Percentiles rank a stretch among this genome's conserved stretches.
phyloP scores from a whole-genome alignment of 2,329 filamentous ascomycete species.

The Neofusicoccum ribis region DNA sequence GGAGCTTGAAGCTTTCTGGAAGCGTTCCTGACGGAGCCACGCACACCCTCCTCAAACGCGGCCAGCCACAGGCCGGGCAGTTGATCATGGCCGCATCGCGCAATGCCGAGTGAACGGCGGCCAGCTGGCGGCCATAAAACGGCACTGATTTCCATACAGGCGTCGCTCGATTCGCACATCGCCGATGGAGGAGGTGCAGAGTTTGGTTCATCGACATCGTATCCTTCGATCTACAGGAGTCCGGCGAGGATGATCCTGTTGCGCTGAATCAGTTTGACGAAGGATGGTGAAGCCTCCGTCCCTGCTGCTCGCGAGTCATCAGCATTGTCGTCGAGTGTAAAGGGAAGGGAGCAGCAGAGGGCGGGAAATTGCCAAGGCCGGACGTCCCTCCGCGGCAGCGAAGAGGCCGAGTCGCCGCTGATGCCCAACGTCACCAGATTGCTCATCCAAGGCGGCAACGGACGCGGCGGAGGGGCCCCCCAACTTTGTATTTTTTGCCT shows the following conservation, averaged over 20 bases:
- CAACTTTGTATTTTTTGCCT: not conserved
- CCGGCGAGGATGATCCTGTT: slow-evolving; percentile 6
- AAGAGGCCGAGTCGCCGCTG: not conserved
- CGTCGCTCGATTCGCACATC: not conserved
- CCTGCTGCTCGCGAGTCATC: not conserved
- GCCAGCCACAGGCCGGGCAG: not conserved
- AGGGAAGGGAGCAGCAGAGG: slow-evolving; percentile 4
- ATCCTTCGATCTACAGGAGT: not conserved
- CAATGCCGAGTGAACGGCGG: not conserved
- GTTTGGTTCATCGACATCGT: not conserved
- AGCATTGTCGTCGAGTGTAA: not conserved
- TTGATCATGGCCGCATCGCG: slow-evolving; percentile 12
- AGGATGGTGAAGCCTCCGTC: not conserved
- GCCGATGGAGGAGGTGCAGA: not conserved
- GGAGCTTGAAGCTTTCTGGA: slow-evolving; percentile 3
- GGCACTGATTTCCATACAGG: not conserved
- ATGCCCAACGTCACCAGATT: slow-evolving; percentile 14
- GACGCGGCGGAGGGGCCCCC: not conserved
- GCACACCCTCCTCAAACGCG: not conserved
- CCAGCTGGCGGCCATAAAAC: not conserved
- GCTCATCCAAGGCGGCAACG: not conserved
- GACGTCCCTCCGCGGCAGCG: not conserved
- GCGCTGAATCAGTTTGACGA: slow-evolving; percentile 12
- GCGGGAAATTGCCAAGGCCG: slow-evolving; percentile 12
- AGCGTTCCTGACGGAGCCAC: slow-evolving; percentile 16